A percentile compares a stretch with the other conserved stretches of the same genome.
These are phyloP conservation scores for Kwoniella botswanensis DNA, from an alignment of 768 basidiomycete genomes.

Conservation along the genomic window DNA sequence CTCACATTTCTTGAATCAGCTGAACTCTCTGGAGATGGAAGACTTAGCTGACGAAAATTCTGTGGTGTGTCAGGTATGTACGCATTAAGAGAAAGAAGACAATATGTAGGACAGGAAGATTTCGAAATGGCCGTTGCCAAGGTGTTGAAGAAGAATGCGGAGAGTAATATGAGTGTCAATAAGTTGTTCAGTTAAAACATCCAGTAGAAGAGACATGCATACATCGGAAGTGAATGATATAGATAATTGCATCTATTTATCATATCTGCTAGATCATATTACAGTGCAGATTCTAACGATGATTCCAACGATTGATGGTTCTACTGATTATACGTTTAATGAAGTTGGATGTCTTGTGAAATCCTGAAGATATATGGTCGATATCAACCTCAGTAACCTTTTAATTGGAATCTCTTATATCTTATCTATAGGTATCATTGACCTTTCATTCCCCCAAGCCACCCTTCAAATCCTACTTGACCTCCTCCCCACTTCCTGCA, in stretches of 20 bases:
- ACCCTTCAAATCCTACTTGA: constrained; percentile 17
- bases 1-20: constrained; percentile 19
- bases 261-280: not conserved
- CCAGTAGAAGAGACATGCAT: not conserved
- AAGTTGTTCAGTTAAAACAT: constrained; percentile 74
- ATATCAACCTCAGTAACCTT: too few relatives aligned
- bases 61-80: constrained; percentile 76
- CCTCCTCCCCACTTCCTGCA: constrained; percentile 50
- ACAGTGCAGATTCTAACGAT: too few relatives aligned
- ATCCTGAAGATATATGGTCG: too few relatives aligned
- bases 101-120: constrained; percentile 97
- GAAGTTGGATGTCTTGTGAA: too few relatives aligned
- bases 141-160: constrained; percentile 95
- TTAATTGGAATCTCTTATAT: not conserved
- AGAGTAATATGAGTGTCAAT: constrained; percentile 89
- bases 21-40: not conserved
- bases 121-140: constrained; percentile 99
- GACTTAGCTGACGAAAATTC: not conserved
- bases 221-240: not conserved
- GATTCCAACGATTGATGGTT: too few relatives aligned
- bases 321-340: too few relatives aligned
- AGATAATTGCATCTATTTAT: constrained; percentile 5
- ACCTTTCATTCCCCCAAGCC: not conserved
- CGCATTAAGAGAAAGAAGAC: constrained; percentile 88
- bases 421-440: not conserved